These are phyloP conservation scores for Massariosphaeria phaeospora DNA, from an alignment of 495 filamentous ascomycete genomes.

Conservation along the genomic window DNA sequence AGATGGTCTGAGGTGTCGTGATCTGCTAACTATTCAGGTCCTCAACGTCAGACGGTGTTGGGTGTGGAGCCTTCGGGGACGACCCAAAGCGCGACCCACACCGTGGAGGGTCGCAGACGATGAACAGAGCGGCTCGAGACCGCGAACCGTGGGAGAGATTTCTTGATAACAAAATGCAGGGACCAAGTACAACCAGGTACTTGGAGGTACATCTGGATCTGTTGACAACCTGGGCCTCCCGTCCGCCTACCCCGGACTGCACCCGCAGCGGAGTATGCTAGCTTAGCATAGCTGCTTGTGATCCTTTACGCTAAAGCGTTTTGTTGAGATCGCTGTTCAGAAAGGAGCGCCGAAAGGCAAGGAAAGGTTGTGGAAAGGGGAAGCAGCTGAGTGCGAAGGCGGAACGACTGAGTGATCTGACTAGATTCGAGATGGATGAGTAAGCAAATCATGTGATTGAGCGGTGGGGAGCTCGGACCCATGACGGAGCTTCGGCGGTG, in stretches of 20 bases:
- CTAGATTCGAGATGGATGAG: background rate
- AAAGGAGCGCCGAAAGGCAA: background rate
- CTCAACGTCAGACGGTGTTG: too few species aligned
- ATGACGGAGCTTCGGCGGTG: constrained; percentile 10
- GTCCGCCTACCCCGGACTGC: constrained; percentile 17
- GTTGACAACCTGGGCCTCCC: background rate
- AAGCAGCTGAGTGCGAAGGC: background rate
- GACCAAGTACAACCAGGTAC: constrained; percentile 10
- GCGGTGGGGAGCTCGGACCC: constrained; percentile 7
- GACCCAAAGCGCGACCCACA: too few species aligned
- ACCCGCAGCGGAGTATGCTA: constrained; percentile 2
- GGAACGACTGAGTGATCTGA: too few species aligned
- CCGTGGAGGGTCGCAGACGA: too few species aligned
- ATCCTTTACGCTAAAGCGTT: background rate
- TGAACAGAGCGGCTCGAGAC: too few species aligned
- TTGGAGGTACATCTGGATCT: constrained; percentile 11
- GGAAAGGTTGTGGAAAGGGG: background rate
- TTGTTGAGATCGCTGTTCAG: constrained; percentile 15
- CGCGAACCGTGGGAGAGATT: too few species aligned
- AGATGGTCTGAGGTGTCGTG: too few species aligned
- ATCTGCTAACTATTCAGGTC: too few species aligned
- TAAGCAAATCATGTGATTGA: constrained; percentile 11
- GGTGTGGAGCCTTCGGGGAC: too few species aligned
- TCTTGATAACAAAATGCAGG: background rate
- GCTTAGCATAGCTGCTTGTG: background rate